phyloP scores from a whole-genome alignment of 2,329 filamentous ascomycete species.

The Calonectria leucothoes region DNA sequence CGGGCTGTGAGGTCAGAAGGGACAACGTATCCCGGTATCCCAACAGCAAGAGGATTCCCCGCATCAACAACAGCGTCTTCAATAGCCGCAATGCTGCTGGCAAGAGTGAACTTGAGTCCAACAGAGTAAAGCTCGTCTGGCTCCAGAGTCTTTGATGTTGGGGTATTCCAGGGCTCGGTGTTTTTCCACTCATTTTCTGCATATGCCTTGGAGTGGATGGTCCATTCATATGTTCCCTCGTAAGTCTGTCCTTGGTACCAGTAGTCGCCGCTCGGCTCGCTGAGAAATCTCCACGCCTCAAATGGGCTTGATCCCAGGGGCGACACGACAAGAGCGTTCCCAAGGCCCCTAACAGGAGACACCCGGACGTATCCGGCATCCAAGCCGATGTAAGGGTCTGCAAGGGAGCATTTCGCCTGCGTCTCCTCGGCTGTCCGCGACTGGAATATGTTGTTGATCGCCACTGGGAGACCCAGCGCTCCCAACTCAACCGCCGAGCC shows the following conservation, averaged over 20 bases:
- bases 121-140: conserved; percentile 60
- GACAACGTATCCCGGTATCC: not conserved
- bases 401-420: conserved; percentile 62
- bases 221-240: conserved; percentile 72
- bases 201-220: conserved; percentile 64
- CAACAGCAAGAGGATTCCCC: conserved; percentile 27
- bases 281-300: conserved; percentile 67
- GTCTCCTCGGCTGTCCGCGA: conserved; percentile 60
- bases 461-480: conserved; percentile 67
- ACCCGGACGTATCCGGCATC: conserved; percentile 68
- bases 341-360: conserved; percentile 62
- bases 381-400: conserved; percentile 71
- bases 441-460: conserved; percentile 73
- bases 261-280: conserved; percentile 55
- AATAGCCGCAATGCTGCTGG: conserved; percentile 56
- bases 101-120: conserved; percentile 61
- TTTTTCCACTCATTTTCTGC: conserved; percentile 66
- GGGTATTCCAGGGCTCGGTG: conserved; percentile 64
- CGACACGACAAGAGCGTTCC: conserved; percentile 65
- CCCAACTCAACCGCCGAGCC: conserved; percentile 61
- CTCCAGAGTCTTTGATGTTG: conserved; percentile 58
- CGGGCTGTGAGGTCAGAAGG: not conserved
- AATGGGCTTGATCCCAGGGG: conserved; percentile 60
- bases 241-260: conserved; percentile 66
- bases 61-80: conserved; percentile 55